A percentile compares a stretch with the other conserved stretches of the same genome.
These are phyloP conservation scores for Boletus putidus DNA, from an alignment of 1,284 basidiomycete species.

Conservation along the genomic window DNA sequence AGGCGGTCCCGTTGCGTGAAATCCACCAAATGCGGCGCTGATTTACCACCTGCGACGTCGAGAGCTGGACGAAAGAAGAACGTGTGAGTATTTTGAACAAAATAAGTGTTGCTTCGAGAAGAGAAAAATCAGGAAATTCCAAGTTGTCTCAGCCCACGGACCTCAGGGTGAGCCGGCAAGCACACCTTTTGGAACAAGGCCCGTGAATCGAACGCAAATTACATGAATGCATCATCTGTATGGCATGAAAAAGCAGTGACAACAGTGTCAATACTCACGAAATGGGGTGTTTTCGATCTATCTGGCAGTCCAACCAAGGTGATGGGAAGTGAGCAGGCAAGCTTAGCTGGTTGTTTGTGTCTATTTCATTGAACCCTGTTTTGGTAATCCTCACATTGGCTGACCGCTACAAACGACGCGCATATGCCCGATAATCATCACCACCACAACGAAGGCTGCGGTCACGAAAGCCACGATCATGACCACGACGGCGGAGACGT, in stretches of 20 bases:
- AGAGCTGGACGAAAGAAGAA: constrained; percentile 3
- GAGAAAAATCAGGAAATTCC: constrained; percentile 44
- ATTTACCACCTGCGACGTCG: background rate
- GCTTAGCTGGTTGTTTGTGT: constrained; percentile 18
- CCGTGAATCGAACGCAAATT: constrained; percentile 79
- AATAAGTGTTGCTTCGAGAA: constrained; percentile 1
- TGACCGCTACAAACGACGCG: too few relatives aligned
- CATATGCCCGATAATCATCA: constrained; percentile 46
- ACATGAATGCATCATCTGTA: constrained; percentile 60
- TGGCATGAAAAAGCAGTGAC: background rate
- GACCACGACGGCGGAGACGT: constrained; percentile 50
- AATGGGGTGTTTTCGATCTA: background rate
- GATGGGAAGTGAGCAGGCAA: background rate
- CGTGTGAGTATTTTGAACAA: constrained; percentile 17
- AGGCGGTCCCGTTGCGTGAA: constrained; percentile 9
- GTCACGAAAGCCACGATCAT: constrained; percentile 56
- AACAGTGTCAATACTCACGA: constrained; percentile 21
- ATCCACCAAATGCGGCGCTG: constrained; percentile 1
- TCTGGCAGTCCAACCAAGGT: background rate
- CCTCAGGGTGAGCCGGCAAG: constrained; percentile 72
- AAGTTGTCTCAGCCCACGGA: constrained; percentile 66
- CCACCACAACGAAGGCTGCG: constrained; percentile 53
- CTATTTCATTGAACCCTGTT: constrained; percentile 8
- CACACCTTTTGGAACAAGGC: constrained; percentile 65
- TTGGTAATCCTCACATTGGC: constrained; percentile 1